These are phyloP conservation scores for Penicillium ucsense DNA, from an alignment of 495 filamentous ascomycete species.

Conservation along the genomic window DNA sequence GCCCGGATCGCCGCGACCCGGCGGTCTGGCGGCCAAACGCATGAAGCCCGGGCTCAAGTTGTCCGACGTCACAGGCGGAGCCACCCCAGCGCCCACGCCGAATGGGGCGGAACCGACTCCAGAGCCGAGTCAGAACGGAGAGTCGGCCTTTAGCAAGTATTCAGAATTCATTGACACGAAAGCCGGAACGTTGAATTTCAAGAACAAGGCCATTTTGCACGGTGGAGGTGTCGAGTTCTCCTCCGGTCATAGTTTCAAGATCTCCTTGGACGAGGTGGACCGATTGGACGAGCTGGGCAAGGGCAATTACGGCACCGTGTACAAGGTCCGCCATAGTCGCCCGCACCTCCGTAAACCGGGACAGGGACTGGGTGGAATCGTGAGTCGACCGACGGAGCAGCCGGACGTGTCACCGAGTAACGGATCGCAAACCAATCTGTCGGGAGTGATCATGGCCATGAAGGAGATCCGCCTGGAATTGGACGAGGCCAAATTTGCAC, in stretches of 20 bases:
- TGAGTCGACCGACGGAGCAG: slow-evolving; percentile 26
- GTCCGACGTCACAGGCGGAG: slow-evolving; percentile 36
- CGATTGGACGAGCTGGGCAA: slow-evolving; percentile 93
- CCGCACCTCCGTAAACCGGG: slow-evolving; percentile 72
- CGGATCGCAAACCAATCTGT: slow-evolving; percentile 29
- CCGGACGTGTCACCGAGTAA: slow-evolving; percentile 15
- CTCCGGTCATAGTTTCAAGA: slow-evolving; percentile 79
- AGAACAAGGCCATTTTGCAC: slow-evolving; percentile 83
- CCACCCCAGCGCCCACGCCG: slow-evolving; percentile 9
- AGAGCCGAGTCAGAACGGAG: slow-evolving; percentile 18
- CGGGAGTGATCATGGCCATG: slow-evolving; percentile 92
- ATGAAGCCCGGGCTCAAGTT: slow-evolving; percentile 43
- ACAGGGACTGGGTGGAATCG: slow-evolving; percentile 59
- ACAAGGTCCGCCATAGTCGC: slow-evolving; percentile 83
- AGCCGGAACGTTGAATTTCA: slow-evolving; percentile 84
- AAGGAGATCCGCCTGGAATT: slow-evolving; percentile 97
- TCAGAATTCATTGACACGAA: slow-evolving; percentile 86
- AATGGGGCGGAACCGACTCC: slow-evolving; percentile 9
- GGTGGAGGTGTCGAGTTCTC: slow-evolving; percentile 86
- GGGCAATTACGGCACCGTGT: slow-evolving; percentile 97
- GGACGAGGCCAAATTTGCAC: slow-evolving; percentile 90
- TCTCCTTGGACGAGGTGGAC: slow-evolving; percentile 93
- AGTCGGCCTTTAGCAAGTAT: slow-evolving; percentile 80
- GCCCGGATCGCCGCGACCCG: slow-evolving; percentile 29
- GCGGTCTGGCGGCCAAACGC: slow-evolving; percentile 45